Conservation (phyloP, 805 yeast species). For the Wickerhamomyces alni region DNA sequence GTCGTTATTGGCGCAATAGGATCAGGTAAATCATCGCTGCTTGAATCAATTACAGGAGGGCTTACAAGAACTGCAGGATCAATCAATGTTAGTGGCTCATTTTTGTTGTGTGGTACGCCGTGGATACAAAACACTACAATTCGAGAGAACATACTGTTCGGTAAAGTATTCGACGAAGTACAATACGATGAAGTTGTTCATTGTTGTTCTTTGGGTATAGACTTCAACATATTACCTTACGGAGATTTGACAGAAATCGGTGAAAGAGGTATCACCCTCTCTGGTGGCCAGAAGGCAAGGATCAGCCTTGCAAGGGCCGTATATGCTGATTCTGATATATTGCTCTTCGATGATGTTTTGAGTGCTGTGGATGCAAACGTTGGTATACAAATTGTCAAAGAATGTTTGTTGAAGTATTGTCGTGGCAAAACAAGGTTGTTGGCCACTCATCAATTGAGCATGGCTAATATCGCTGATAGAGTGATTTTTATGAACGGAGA, state of each 20-base stretch:
- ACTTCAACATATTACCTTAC: conserved; percentile 52
- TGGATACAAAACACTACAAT: conserved; percentile 95
- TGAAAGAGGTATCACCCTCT: conserved; percentile 68
- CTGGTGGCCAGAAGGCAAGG: conserved; percentile 80
- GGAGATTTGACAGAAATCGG: conserved; percentile 72
- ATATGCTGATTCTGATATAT: conserved; percentile 53
- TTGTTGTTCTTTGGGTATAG: conserved; percentile 55
- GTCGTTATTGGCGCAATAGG: conserved; percentile 38
- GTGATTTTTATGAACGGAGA: conserved; percentile 57
- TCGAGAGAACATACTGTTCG: conserved; percentile 81
- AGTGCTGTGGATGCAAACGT: conserved; percentile 78
- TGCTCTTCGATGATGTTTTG: conserved; percentile 63
- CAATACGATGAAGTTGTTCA: conserved; percentile 35
- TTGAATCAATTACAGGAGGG: conserved; percentile 16
- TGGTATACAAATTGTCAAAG: conserved; percentile 59
- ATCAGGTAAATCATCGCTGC: conserved; percentile 43
- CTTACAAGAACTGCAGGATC: conserved; percentile 47
- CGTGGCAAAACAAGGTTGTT: conserved; percentile 52
- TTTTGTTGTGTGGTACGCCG: conserved; percentile 47
- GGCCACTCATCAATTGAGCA: conserved; percentile 77
- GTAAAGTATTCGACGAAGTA: conserved; percentile 28
- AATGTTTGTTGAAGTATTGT: conserved; percentile 51
- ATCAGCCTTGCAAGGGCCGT: conserved; percentile 66
- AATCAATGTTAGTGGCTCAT: conserved; percentile 40
- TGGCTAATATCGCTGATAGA: conserved; percentile 61